These are phyloP conservation scores for Sclerotinia spermophila DNA, from an alignment of 2,329 filamentous ascomycete genomes.

Conservation along the genomic window DNA sequence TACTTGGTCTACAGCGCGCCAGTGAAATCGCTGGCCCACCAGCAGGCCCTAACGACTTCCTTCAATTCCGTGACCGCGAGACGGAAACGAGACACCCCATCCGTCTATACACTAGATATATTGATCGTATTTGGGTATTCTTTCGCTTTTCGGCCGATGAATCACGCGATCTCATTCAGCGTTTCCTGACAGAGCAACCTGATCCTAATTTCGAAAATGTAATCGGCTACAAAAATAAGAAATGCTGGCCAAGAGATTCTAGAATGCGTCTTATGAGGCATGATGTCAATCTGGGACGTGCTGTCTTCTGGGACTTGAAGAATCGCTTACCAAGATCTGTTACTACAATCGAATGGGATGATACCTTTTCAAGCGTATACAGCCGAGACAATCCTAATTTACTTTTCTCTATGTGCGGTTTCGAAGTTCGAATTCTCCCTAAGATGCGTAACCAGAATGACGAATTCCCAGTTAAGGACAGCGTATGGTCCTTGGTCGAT, in stretches of 20 bases:
- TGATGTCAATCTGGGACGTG: constrained; percentile 94
- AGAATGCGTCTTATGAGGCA: constrained; percentile 98
- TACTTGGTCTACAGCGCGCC: constrained; percentile 91
- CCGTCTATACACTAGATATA: constrained; percentile 94
- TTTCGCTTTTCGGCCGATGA: constrained; percentile 91
- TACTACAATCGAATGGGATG: constrained; percentile 98
- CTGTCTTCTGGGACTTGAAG: constrained; percentile 98
- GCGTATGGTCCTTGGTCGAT: constrained; percentile 95
- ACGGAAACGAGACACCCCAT: constrained; percentile 94
- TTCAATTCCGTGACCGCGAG: constrained; percentile 91
- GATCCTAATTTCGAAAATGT: constrained; percentile 99
- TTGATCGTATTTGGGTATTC: constrained; percentile 98
- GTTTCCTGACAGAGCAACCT: constrained; percentile 95
- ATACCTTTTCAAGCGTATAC: constrained; percentile 97
- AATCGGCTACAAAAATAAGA: constrained; percentile 98
- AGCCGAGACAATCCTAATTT: constrained; percentile 96
- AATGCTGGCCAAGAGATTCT: constrained; percentile 97
- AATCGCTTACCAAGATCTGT: constrained; percentile 91
- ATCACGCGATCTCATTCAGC: constrained; percentile 91
- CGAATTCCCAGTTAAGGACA: constrained; percentile 96
- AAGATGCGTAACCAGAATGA: constrained; percentile 95
- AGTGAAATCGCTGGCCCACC: constrained; percentile 96
- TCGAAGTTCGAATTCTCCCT: constrained; percentile 92
- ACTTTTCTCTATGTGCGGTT: constrained; percentile 96
- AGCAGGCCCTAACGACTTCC: constrained; percentile 91